Evolutionary conservation across 2,329 filamentous ascomycete genomes (phyloP), one percentile per base, ranked within the genome.

Genomic region (Rutstroemia sp.): DNA sequence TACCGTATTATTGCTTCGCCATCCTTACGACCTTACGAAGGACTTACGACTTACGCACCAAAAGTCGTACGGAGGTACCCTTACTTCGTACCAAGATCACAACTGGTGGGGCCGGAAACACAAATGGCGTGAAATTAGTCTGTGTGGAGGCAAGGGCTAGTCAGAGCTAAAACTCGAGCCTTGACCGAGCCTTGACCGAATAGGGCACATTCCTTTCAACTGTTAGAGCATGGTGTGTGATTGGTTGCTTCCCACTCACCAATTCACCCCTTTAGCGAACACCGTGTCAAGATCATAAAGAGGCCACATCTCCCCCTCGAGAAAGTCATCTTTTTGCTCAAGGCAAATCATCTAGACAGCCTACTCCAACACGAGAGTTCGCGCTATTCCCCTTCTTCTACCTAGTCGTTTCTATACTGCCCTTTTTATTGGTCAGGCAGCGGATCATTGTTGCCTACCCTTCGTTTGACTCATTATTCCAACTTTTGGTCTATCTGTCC

Each of bases 301-400:
- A 57, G 55, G 55, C 51, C 55, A 57, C 34, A 57, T 57, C 44
- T 57, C 55, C 55, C 54, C 47, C 44, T 48, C 52, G 25, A 55
- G 5, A 16, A 16, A 21, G 5, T 23, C 14, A 30, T 23, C 39
- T 14, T 17, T 38, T 5, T 25, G 6, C 14, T 27, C 53, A 21
- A 49, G n/a, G 4, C 6, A 17, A 23, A 21, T 16, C 14, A 1
- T 46, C n/a, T 5, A 7, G 12, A 10, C 16, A 17, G 10, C 4
- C 38, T 27, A 21, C 30, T 46, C 19, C 21, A 46, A 12, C 21
- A 12, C 1, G 12, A 19, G 12, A 46, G n/a, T 46, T 8, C 21
- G 12, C 25, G 19, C 36, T 16, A 34, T 27, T 4, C 38, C 40
- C 10, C 19, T 45, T 45, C 46, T 46, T 46, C 50, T 30, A 30